A percentile compares a stretch with the other conserved stretches of the same genome.
These are phyloP conservation scores for Trichocladium antarcticum DNA, from an alignment of 495 filamentous ascomycete genomes.

Conservation along the genomic window DNA sequence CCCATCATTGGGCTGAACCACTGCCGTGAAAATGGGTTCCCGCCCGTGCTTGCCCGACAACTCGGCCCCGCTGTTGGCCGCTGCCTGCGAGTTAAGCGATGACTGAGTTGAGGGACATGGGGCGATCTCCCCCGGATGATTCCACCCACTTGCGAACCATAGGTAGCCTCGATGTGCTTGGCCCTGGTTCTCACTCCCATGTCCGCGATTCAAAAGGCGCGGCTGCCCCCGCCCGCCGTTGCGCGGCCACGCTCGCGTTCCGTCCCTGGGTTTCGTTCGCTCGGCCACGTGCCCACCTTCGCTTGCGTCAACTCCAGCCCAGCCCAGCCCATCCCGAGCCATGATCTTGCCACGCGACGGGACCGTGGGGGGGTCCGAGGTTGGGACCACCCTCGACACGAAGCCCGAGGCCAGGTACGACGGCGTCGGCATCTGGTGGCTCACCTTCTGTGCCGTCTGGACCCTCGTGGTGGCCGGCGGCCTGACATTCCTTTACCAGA, in stretches of 20 bases:
- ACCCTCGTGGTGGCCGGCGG: conserved; percentile 43
- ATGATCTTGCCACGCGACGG: conserved; percentile 20
- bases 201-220: background rate
- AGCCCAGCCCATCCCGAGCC: conserved; percentile 1
- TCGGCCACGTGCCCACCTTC: background rate
- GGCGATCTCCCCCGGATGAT: too few species aligned
- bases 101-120: too few species aligned
- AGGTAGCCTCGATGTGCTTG: background rate
- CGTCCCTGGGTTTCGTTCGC: background rate
- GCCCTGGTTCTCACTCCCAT: background rate
- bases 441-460: conserved; percentile 41
- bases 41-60: background rate
- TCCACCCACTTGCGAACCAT: too few species aligned
- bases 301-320: background rate
- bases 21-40: background rate
- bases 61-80: background rate
- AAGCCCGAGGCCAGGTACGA: conserved; percentile 18
- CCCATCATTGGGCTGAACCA: background rate
- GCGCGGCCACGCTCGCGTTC: background rate
- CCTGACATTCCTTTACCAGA: conserved; percentile 42
- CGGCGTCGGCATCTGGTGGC: conserved; percentile 23
- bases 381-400: conserved; percentile 23
- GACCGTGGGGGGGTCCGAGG: conserved; percentile 24
- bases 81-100: too few species aligned
- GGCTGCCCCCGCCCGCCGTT: background rate